A percentile compares a stretch with the other conserved stretches of the same genome.
Conservation (phyloP, 148 eudicot genomes). For the Rhododendron henanense region DNA sequence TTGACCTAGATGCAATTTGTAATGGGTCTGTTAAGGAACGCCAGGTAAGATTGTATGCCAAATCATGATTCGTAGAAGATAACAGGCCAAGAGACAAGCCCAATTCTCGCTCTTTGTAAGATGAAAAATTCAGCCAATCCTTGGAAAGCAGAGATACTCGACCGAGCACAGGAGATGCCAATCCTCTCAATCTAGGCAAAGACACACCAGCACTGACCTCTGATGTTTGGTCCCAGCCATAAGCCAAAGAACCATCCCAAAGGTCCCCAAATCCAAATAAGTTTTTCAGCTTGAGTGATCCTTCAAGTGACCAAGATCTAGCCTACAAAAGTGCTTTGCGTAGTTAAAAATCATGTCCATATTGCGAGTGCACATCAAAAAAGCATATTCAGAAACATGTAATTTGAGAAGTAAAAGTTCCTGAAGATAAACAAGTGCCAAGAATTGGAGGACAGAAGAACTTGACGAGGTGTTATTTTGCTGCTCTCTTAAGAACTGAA, state of each 20-base stretch:
- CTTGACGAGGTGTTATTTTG: background rate
- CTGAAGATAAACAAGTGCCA: background rate
- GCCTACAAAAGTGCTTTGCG: constrained; percentile 48
- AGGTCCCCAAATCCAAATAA: constrained; percentile 80
- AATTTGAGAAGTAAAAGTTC: background rate
- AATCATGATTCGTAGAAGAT: constrained; percentile 64
- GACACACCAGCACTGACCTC: constrained; percentile 81
- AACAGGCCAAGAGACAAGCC: constrained; percentile 79
- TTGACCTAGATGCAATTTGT: constrained; percentile 68
- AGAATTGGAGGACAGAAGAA: background rate
- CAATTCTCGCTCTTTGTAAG: constrained; percentile 71
- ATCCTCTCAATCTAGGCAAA: constrained; percentile 58
- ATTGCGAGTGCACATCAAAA: background rate
- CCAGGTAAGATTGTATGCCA: constrained; percentile 75
- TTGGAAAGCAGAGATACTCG: constrained; percentile 78
- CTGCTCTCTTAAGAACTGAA: background rate
- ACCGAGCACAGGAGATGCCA: constrained; percentile 59
- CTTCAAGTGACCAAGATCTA: constrained; percentile 80
- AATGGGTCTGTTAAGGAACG: constrained; percentile 86
- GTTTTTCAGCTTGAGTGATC: constrained; percentile 74
- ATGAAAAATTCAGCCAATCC: constrained; percentile 86
- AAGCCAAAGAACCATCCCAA: constrained; percentile 79
- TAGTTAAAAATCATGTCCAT: background rate
- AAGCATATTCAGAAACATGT: background rate
- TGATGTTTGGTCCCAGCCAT: constrained; percentile 82